Evolutionary conservation across 805 yeast genomes (phyloP).

Genomic region (Ogataea nitratoaversa): DNA sequence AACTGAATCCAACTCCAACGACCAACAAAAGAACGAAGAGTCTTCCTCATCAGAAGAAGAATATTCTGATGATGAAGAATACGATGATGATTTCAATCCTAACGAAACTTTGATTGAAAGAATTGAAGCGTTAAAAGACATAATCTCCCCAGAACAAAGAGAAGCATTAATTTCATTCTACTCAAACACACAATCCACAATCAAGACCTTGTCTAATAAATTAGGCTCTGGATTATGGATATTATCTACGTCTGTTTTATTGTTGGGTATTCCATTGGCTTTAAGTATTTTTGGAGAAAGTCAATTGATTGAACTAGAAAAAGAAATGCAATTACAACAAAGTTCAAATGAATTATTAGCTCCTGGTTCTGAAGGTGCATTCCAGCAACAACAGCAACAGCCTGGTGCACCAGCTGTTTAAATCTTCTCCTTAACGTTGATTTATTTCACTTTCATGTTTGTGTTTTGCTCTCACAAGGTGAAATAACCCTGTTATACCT

Average conservation of each 20-base stretch:
- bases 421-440: not conserved
- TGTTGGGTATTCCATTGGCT: conserved; percentile 90
- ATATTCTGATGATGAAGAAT: conserved; percentile 48
- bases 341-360: conserved; percentile 66
- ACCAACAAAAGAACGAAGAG: conserved; percentile 30
- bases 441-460: too few relatives aligned
- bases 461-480: too few relatives aligned
- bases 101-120: conserved; percentile 86
- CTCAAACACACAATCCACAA: conserved; percentile 35
- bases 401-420: conserved; percentile 8
- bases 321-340: conserved; percentile 79
- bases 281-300: conserved; percentile 88
- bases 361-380: conserved; percentile 54
- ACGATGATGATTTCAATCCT: conserved; percentile 74
- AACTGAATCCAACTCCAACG: conserved; percentile 27
- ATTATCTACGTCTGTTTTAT: conserved; percentile 72
- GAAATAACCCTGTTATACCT: too few relatives aligned
- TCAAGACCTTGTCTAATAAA: conserved; percentile 46
- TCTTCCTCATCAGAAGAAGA: conserved; percentile 30
- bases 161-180: conserved; percentile 29
- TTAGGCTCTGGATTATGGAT: conserved; percentile 84
- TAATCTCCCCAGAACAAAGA: conserved; percentile 86
- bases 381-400: conserved; percentile 20
- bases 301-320: conserved; percentile 91
- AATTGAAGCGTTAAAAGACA: conserved; percentile 85